A percentile compares a stretch with the other conserved stretches of the same genome.
Evolutionary conservation across 179 eudicot genomes (phyloP).

Genomic region (Actinidia polygama): DNA sequence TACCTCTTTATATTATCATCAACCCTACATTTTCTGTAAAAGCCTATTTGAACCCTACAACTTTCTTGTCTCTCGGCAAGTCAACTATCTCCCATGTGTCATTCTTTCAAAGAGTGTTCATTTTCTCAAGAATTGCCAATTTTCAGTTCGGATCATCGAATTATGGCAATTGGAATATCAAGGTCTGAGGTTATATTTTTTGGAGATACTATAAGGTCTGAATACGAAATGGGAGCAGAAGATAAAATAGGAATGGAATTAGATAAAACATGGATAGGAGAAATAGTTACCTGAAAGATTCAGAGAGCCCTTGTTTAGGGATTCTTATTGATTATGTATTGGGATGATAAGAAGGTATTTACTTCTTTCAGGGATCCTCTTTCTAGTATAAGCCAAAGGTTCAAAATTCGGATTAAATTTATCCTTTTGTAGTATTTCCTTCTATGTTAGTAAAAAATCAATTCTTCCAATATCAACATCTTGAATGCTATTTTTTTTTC

Average conservation of each 20-base stretch:
- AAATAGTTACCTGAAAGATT: background rate
- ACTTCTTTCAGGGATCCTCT: background rate
- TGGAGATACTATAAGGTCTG: background rate
- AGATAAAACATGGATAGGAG: background rate
- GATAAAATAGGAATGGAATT: no score
- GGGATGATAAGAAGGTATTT: background rate
- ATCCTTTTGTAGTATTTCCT: background rate
- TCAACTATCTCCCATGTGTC: background rate
- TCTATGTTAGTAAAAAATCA: no score
- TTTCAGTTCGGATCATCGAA: background rate
- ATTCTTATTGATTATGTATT: background rate
- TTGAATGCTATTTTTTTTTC: background rate
- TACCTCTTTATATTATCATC: background rate
- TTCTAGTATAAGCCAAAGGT: background rate
- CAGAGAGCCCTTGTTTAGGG: background rate
- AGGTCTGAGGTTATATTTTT: background rate
- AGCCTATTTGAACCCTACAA: background rate
- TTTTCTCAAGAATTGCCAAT: background rate
- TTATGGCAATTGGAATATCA: background rate
- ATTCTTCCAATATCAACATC: background rate
- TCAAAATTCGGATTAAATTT: background rate
- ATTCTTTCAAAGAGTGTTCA: background rate
- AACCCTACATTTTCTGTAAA: background rate
- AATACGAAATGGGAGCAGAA: no score
- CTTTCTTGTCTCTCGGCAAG: background rate